These are phyloP conservation scores for Eucalyptus erythrocorys DNA, from an alignment of 345 rosid species.

Conservation along the genomic window DNA sequence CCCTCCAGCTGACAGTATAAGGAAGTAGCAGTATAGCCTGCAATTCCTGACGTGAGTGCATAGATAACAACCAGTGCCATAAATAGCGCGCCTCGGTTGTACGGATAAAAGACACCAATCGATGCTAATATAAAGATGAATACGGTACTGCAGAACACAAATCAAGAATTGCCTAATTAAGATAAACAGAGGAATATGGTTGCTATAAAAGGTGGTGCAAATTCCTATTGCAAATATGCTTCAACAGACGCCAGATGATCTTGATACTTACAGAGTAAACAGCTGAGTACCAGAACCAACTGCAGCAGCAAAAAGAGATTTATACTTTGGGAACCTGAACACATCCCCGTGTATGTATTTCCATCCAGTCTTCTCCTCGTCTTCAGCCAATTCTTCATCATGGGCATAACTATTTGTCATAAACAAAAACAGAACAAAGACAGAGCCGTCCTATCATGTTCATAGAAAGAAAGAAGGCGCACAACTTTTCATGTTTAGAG, in stretches of 20 bases:
- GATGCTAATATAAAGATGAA: constrained; percentile 29
- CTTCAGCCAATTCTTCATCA: constrained; percentile 32
- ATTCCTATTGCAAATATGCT: not conserved
- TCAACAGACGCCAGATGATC: not conserved
- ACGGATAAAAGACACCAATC: constrained; percentile 39
- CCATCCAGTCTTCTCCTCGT: constrained; percentile 41
- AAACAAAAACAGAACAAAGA: not conserved
- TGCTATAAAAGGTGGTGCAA: not conserved
- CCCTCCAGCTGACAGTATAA: constrained; percentile 40
- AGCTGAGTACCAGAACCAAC: constrained; percentile 39
- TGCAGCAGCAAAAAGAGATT: constrained; percentile 26
- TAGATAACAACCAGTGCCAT: constrained; percentile 35
- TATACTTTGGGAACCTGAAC: constrained; percentile 26
- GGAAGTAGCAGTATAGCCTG: constrained; percentile 31
- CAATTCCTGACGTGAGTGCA: constrained; percentile 42
- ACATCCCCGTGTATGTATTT: constrained; percentile 37
- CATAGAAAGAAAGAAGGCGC: not conserved
- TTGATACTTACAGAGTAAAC: constrained; percentile 26
- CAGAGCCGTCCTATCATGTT: not conserved
- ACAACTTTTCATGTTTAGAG: not conserved
- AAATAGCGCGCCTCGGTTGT: constrained; percentile 28
- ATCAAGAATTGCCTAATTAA: not conserved
- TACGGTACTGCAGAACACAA: constrained; percentile 9
- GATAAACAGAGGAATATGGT: not conserved
- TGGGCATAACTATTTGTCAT: constrained; percentile 16